A percentile compares a stretch with the other conserved stretches of the same genome.
phyloP scores from a whole-genome alignment of 2,329 filamentous ascomycete genomes.

The Graphiopsis chlorocephala region DNA sequence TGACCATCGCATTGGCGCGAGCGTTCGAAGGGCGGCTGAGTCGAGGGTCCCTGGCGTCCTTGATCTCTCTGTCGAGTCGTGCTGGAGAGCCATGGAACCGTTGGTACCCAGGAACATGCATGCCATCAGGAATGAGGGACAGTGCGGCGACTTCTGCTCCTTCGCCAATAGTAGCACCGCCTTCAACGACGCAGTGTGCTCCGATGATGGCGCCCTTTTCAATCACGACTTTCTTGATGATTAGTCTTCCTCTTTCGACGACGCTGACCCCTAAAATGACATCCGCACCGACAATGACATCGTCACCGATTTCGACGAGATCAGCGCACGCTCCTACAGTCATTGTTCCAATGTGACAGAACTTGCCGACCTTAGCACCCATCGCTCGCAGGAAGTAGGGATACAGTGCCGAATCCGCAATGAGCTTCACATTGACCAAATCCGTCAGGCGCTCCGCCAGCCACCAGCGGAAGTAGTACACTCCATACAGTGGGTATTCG shows the following conservation, averaged over 20 bases:
- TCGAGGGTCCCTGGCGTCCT: constrained; percentile 15
- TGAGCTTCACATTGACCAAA: constrained; percentile 22
- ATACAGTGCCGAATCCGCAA: constrained; percentile 24
- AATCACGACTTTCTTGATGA: constrained; percentile 26
- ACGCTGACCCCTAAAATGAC: constrained; percentile 23
- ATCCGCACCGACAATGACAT: constrained; percentile 26
- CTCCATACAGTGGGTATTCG: constrained; percentile 57
- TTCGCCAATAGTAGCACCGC: constrained; percentile 24
- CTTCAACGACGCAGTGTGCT: constrained; percentile 25
- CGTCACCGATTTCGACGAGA: constrained; percentile 27
- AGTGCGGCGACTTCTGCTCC: constrained; percentile 25
- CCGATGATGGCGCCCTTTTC: constrained; percentile 22
- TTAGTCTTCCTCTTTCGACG: constrained; percentile 24
- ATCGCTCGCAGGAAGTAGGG: constrained; percentile 23
- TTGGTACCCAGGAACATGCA: constrained; percentile 21
- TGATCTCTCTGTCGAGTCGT: constrained; percentile 21
- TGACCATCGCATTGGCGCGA: constrained; percentile 18
- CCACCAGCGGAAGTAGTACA: constrained; percentile 60
- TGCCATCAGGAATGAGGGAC: constrained; percentile 26
- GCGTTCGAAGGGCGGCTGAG: constrained; percentile 20
- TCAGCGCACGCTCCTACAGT: constrained; percentile 23
- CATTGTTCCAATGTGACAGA: constrained; percentile 26
- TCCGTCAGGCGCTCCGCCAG: constrained; percentile 33
- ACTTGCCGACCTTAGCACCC: constrained; percentile 24
- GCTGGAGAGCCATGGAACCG: constrained; percentile 27